Percentiles rank a stretch among this genome's conserved stretches.
These are phyloP conservation scores for Nidularia sp. DNA, from an alignment of 768 basidiomycete genomes.

Conservation along the genomic window DNA sequence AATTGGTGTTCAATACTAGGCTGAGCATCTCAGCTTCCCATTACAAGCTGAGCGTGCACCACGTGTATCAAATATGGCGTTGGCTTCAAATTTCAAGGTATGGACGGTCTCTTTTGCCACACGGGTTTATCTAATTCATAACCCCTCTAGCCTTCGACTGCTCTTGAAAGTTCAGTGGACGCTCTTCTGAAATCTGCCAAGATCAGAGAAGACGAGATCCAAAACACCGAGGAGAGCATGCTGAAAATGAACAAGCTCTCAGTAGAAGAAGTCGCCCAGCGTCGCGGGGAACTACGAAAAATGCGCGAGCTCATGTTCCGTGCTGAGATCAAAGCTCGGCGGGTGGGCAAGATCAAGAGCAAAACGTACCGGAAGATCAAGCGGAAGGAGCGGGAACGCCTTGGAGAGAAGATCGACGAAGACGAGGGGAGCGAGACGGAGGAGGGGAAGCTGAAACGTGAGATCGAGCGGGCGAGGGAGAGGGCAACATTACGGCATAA, in stretches of 20 bases:
- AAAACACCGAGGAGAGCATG: conserved; percentile 64
- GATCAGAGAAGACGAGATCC: conserved; percentile 77
- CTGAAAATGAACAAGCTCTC: conserved; percentile 78
- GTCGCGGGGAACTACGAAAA: conserved; percentile 76
- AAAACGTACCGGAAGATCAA: conserved; percentile 86
- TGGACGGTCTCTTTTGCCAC: conserved; percentile 4
- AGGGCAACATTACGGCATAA: conserved; percentile 88
- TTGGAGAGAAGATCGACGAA: conserved; percentile 48
- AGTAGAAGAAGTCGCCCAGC: conserved; percentile 80
- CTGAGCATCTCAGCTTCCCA: conserved; percentile 85
- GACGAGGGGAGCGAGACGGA: conserved; percentile 23
- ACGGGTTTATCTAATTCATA: not conserved
- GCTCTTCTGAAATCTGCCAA: conserved; percentile 77
- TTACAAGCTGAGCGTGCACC: conserved; percentile 59
- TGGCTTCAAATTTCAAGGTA: conserved; percentile 85
- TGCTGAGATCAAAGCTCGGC: conserved; percentile 85
- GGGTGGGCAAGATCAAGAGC: conserved; percentile 93
- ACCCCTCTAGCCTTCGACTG: conserved; percentile 64
- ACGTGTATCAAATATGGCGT: conserved; percentile 66
- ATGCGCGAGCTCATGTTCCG: conserved; percentile 94
- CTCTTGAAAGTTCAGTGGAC: conserved; percentile 82
- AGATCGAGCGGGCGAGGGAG: conserved; percentile 80
- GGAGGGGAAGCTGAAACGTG: conserved; percentile 59
- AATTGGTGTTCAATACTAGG: conserved; percentile 33
- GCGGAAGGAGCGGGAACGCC: conserved; percentile 70